phyloP scores from a whole-genome alignment of 805 yeast species.

The Myxozyma sirexii region DNA sequence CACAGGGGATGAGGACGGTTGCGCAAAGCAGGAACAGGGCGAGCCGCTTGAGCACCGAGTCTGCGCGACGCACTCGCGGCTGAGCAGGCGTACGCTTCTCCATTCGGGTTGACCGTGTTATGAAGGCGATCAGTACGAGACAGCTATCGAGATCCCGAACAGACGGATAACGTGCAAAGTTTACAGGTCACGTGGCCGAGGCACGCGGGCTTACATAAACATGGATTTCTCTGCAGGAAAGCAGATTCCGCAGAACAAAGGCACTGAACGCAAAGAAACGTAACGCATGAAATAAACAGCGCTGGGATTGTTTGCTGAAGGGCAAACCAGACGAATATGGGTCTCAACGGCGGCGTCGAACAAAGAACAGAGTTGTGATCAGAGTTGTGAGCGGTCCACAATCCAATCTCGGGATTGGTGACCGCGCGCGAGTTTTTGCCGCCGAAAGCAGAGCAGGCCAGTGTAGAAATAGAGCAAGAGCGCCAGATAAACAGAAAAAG shows the following conservation, averaged over 20 bases:
- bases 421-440: neutral
- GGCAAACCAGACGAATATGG: too few relatives aligned
- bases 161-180: neutral
- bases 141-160: neutral
- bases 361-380: too few relatives aligned
- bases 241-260: too few relatives aligned
- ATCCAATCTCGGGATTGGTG: neutral
- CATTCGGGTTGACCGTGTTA: neutral
- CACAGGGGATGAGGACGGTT: slow-evolving; percentile 8
- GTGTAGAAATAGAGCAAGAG: too few relatives aligned
- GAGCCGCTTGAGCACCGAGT: neutral
- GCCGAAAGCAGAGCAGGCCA: too few relatives aligned
- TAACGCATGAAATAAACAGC: too few relatives aligned
- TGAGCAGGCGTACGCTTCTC: neutral
- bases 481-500: too few relatives aligned
- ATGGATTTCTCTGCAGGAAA: too few relatives aligned
- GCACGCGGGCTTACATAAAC: too few relatives aligned
- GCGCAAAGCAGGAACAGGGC: slow-evolving; percentile 1
- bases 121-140: neutral
- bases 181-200: neutral
- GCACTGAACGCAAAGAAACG: too few relatives aligned
- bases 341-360: too few relatives aligned
- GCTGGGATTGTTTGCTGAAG: too few relatives aligned
- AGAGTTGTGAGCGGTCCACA: neutral
- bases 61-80: neutral